Base-by-base conservation (phyloP, 345 rosid genomes). In the Cochlearia excelsa region DNA sequence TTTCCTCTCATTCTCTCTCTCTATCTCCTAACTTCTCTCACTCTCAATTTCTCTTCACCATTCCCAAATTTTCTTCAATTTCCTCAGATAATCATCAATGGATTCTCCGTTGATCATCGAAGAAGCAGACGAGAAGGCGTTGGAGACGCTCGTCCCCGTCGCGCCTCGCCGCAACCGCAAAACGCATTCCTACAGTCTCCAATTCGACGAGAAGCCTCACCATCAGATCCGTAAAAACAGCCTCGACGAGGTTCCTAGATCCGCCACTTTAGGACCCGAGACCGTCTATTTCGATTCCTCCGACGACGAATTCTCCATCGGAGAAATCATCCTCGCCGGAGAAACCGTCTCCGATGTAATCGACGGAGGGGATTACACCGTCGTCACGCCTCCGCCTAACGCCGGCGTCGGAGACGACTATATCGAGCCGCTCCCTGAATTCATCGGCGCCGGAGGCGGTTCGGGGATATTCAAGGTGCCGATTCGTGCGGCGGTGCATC, bases 401-500 rank as follows among this genome's bases (percentile, higher is more conserved):
- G 34, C 0, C 53, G 23, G 41, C 16, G 16, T 50, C 8, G 74
- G 51, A 0, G 66, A 59, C 0, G 77, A 80, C 33, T 49, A 74
- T 10, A 3, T 10, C 35, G 75, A 69, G 64, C 74, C 89, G 0
- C 30, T 88, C 43, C 77, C 82, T 1, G 96, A 83, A 75, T 85
- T 85, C 63, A 53, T 82, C 1, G 87, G 75, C 1, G 69, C 74
- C 1, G 84, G 84, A 1, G 84, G 90, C 0, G 80, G 74, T 1
- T 30, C 63, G 1, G 85, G 84, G 1, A 78, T 82, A 4, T 86
- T 89, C 63, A 82, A 74, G 59, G 78, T 76, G 5, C 95, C 96
- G 3, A 53, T 38, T 1, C 79, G 96, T 2, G 79, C 91, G 5
- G 80, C 89, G 2, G 84, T 89, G 35, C 95, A 89, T 44, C 91